Base-by-base conservation (phyloP, 1,284 basidiomycete genomes). In the Ustilago bromivora region DNA sequence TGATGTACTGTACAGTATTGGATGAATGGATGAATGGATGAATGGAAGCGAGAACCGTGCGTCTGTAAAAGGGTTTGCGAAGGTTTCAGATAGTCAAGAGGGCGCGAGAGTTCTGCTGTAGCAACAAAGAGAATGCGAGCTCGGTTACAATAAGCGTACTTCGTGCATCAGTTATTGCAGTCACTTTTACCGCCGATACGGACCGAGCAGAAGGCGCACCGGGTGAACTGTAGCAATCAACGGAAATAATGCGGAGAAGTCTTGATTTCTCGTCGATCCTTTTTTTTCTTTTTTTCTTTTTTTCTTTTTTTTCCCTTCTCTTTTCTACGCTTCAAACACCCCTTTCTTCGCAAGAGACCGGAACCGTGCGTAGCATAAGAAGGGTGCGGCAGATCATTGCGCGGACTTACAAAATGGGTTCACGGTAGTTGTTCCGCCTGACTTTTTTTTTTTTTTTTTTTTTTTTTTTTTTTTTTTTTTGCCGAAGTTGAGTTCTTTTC, bases 201-300 rank as follows among this genome's bases (percentile, higher is more conserved):
- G 28, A 32, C 49, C 49, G 31, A 49, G 47, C 28, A 13, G 10
- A 13, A 52, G 28, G 49, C 49, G 49, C 49, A 51, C 38, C 38
- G 38, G 15, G 15, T 2, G 0, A 40, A 3, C 10, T 17, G 11
- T 10, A 40, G 38, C 4, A 17, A 10, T 11, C 10, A 28, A 32
- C 7, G 23, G 38, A 15, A 36, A 35, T 17, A 36, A 54, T 54
- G 52, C 52, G 52, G 52, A 54, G 52, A 54, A 54, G 23, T 6
- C 35, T 23, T 31, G 3, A 35, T 54, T 54, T 46, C 19, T 19
- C 43, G 43, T 9, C 11, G 43, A 46, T 46, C 43, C 3, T 19
- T 19, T 43, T 13, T 49, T 49, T 19, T n/a, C 5, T 4, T n/a
- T 23, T 4, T 9, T 13, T n/a, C n/a, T 7, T 19, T 28, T 19